phyloP scores from a whole-genome alignment of 345 rosid genomes.

The Brassica carinata region DNA sequence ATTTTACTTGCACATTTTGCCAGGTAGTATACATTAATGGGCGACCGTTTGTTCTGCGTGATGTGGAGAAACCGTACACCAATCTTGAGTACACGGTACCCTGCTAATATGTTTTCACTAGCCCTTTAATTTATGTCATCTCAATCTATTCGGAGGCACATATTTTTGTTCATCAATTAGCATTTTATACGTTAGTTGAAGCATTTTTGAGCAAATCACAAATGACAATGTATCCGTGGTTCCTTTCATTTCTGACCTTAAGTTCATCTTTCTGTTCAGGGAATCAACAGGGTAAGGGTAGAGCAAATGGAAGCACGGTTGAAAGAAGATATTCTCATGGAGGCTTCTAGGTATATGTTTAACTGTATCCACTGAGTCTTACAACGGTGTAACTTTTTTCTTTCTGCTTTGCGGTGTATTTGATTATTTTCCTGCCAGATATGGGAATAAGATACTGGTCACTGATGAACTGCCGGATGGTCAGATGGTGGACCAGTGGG shows the following conservation, averaged over 20 bases:
- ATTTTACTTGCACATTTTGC: constrained; percentile 26
- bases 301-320: constrained; percentile 96
- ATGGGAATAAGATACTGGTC: constrained; percentile 96
- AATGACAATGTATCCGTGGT: neutral
- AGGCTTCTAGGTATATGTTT: constrained; percentile 72
- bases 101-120: neutral
- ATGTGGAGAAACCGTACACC: constrained; percentile 92
- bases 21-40: constrained; percentile 94
- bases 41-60: constrained; percentile 96
- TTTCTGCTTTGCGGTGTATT: constrained; percentile 19
- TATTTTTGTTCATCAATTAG: neutral
- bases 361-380: constrained; percentile 3
- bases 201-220: neutral
- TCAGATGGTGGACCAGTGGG: constrained; percentile 99
- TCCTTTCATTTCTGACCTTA: constrained; percentile 25
- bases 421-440: constrained; percentile 57
- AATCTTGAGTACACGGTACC: constrained; percentile 96
- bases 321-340: constrained; percentile 86
- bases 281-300: constrained; percentile 85
- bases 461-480: constrained; percentile 99
- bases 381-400: constrained; percentile 26
- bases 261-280: constrained; percentile 49
- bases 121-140: neutral
- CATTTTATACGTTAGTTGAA: neutral
- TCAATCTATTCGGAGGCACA: neutral